phyloP scores from a whole-genome alignment of 2,329 filamentous ascomycete genomes.

The Nothophaeocryptopus gaeumannii region DNA sequence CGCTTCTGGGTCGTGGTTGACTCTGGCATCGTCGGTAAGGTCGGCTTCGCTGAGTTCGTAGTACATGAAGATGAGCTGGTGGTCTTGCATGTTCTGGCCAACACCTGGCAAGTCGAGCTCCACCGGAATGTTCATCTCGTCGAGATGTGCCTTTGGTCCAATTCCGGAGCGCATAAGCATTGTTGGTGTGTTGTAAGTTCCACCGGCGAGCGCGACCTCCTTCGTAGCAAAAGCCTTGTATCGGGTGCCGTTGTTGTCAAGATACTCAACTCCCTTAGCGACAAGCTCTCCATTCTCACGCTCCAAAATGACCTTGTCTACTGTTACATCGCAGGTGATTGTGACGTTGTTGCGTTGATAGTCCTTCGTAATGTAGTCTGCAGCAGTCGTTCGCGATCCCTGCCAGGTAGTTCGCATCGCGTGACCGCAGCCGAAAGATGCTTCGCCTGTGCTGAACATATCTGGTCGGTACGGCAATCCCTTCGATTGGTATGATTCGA shows the following conservation, averaged over 20 bases:
- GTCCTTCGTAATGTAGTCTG: conserved; percentile 51
- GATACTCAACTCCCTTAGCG: conserved; percentile 43
- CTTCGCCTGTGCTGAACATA: conserved; percentile 41
- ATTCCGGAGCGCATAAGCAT: conserved; percentile 57
- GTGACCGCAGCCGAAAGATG: conserved; percentile 56
- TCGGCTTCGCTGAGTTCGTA: conserved; percentile 56
- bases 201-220: conserved; percentile 40
- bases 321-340: conserved; percentile 41
- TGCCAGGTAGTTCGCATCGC: conserved; percentile 52
- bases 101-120: conserved; percentile 52
- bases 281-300: conserved; percentile 51
- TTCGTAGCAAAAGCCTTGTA: conserved; percentile 34
- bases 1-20: conserved; percentile 53
- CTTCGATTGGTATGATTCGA: conserved; percentile 28
- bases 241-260: conserved; percentile 40
- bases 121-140: conserved; percentile 45
- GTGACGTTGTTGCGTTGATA: conserved; percentile 46
- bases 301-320: conserved; percentile 64
- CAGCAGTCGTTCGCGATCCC: conserved; percentile 53
- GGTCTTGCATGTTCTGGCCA: conserved; percentile 43
- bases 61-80: conserved; percentile 53
- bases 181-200: conserved; percentile 52
- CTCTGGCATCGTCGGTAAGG: conserved; percentile 56
- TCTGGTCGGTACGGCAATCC: conserved; percentile 29
- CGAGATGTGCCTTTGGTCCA: conserved; percentile 43